phyloP scores from a whole-genome alignment of 345 rosid species.

The Eucalyptus albens region DNA sequence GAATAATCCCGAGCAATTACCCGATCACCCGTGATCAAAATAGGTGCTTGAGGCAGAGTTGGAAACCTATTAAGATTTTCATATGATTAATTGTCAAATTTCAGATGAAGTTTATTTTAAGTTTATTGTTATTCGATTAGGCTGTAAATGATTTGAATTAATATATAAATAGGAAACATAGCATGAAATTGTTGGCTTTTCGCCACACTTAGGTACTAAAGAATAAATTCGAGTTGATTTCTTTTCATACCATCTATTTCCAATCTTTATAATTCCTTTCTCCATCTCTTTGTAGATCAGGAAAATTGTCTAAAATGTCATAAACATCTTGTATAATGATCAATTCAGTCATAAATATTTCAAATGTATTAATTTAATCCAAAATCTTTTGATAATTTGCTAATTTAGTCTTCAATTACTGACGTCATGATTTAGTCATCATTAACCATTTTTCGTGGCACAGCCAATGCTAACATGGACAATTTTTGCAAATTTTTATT shows the following conservation, averaged over 20 bases:
- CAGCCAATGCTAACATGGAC: not conserved
- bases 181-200: not conserved
- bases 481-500: too few relatives aligned
- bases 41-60: not conserved
- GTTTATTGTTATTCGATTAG: not conserved
- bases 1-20: not conserved
- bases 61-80: not conserved
- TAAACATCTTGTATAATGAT: too few relatives aligned
- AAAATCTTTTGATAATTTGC: not conserved
- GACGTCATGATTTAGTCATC: too few relatives aligned
- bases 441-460: too few relatives aligned
- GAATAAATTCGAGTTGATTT: not conserved
- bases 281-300: not conserved
- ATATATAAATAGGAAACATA: not conserved
- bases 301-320: not conserved
- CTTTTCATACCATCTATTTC: not conserved
- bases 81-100: not conserved
- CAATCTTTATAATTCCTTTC: not conserved
- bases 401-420: not conserved
- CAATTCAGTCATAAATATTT: too few relatives aligned
- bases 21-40: not conserved
- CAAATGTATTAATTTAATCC: too few relatives aligned
- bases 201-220: too few relatives aligned
- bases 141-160: not conserved
- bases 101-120: not conserved